Base-by-base conservation (phyloP, 177 flowering plant species). In the Vitis hybrid region DNA sequence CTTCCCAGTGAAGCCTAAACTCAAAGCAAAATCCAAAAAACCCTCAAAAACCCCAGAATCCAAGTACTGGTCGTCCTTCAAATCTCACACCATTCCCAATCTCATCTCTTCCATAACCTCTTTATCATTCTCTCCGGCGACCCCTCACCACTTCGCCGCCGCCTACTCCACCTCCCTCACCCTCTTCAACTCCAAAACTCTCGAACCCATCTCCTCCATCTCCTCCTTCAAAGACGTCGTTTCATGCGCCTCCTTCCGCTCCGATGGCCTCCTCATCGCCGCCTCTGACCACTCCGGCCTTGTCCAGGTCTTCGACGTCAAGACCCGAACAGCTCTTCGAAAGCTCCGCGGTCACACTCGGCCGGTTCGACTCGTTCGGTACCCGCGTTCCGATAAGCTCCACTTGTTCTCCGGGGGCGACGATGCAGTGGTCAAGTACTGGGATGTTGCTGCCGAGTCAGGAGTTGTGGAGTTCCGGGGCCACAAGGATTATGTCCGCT, bases 321-420 rank as follows among this genome's bases (percentile, higher is more conserved):
- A 81, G 45, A 69, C 82, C 23, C 78, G 92, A 4, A 69, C 60
- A n/a, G 70, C 86, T 4, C 86, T 95, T 21, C 86, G 97, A 4
- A 80, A 76, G 23, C 80, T 95, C 45, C 72, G 70, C 5, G 88
- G 88, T 19, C 99, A 91, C 66, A 23, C 76, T 12, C 83, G 91
- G 8, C 87, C 96, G 1, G 95, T 85, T 7, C 86, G 83, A 5
- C 57, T 83, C 7, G 96, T 86, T 4, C 58, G 79, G 60, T 95
- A 84, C 78, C 98, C 98, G 0, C 56, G 75, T 59, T 67, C 66
- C 2, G 98, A 95, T 74, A 90, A 87, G 77, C 80, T 91, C 49
- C 98, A 91, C 70, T 76, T 95, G 67, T 85, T 89, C 63, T 89
- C 96, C 3, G 98, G 91, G 12, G 94, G 90, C 1, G 99, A 95